Evolutionary conservation across 208 protist genomes (phyloP).

Genomic region (Angomonas desouzai): DNA sequence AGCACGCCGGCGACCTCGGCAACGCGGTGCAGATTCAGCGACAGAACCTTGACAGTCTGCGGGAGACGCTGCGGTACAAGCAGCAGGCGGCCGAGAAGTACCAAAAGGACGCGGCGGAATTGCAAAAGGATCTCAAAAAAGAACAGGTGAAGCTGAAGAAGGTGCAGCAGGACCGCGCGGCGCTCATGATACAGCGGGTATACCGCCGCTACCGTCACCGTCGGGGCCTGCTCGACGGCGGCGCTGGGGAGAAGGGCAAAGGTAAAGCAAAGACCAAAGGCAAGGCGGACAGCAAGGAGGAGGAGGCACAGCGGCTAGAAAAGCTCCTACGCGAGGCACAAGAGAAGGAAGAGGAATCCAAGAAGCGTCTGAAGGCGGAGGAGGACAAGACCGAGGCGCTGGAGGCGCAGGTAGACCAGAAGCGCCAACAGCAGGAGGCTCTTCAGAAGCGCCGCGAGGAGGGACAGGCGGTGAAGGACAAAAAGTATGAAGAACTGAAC

Average conservation of each 20-base stretch:
- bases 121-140: slow-evolving; percentile 39
- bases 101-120: slow-evolving; percentile 35
- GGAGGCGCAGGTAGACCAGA: slow-evolving; percentile 21
- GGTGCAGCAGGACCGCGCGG: slow-evolving; percentile 33
- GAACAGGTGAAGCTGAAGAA: slow-evolving; percentile 18
- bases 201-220: slow-evolving; percentile 24
- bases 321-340: slow-evolving; percentile 22
- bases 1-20: slow-evolving; percentile 63
- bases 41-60: slow-evolving; percentile 79
- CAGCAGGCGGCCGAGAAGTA: slow-evolving; percentile 53
- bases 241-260: slow-evolving; percentile 5
- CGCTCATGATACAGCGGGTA: slow-evolving; percentile 58
- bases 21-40: slow-evolving; percentile 73
- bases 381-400: slow-evolving; percentile 20
- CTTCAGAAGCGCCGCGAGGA: slow-evolving; percentile 23
- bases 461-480: slow-evolving; percentile 23
- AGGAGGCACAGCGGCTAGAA: slow-evolving; percentile 23
- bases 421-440: slow-evolving; percentile 16
- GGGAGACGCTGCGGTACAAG: slow-evolving; percentile 68
- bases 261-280: slow-evolving; percentile 2
- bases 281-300: slow-evolving; percentile 11
- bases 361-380: slow-evolving; percentile 16
- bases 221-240: background rate
- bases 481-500: slow-evolving; percentile 28
- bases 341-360: slow-evolving; percentile 26